Percentiles rank a stretch among this genome's conserved stretches.
These are phyloP conservation scores for Cephalotrichum gorgonifer DNA, from an alignment of 2,329 filamentous ascomycete species.

Conservation along the genomic window DNA sequence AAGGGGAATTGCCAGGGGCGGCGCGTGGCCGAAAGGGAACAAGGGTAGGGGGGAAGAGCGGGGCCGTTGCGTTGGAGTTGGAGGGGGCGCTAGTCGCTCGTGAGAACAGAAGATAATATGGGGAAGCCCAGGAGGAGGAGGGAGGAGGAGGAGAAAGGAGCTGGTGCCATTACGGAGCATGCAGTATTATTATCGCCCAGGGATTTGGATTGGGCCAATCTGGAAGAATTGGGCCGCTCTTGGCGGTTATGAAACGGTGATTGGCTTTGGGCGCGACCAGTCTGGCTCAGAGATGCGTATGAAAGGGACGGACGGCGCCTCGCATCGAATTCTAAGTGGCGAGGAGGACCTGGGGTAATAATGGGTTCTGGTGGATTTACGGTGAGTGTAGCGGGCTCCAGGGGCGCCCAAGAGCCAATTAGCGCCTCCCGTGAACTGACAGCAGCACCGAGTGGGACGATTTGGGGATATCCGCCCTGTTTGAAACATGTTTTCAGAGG, in stretches of 20 bases:
- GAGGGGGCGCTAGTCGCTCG: background rate
- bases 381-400: background rate
- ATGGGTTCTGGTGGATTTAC: background rate
- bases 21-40: background rate
- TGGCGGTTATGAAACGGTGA: slow-evolving; percentile 1
- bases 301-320: background rate
- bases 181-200: background rate
- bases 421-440: too few relatives aligned
- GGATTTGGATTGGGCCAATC: slow-evolving; percentile 3
- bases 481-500: too few relatives aligned
- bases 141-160: background rate
- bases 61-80: background rate
- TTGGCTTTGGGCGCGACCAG: background rate
- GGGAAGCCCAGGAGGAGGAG: background rate
- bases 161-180: too few relatives aligned
- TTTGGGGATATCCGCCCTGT: too few relatives aligned
- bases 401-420: background rate
- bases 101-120: too few relatives aligned
- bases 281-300: background rate
- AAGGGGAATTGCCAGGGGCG: background rate
- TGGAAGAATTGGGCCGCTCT: slow-evolving; percentile 5
- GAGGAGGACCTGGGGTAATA: background rate
- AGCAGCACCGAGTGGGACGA: too few relatives aligned
- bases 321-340: too few relatives aligned
- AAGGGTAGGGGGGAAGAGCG: background rate